Base-by-base conservation (phyloP, 2,329 filamentous ascomycete genomes). In the Geosmithia putterillii region DNA sequence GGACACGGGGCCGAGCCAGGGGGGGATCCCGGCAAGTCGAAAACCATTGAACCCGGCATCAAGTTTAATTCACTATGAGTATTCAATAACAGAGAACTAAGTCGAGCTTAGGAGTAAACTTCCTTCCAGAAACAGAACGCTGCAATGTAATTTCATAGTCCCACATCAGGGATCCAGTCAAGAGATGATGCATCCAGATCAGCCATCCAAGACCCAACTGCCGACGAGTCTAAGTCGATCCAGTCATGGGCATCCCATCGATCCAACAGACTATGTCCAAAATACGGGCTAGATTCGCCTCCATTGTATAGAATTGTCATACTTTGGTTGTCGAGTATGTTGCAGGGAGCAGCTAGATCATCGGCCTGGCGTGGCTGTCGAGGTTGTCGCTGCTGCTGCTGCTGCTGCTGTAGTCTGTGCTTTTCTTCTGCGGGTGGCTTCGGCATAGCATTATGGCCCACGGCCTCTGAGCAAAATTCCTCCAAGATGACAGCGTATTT, bases 401-500 rank as follows among this genome's bases (percentile, higher is more conserved):
- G 28, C 6, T 32, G 28, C 10, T 12, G 35, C n/a, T 37, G 38
- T 4, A 23, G 18, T 7, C 18, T 20, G 12, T 25, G 2, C 17
- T 21, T 22, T 12, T 8, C 22, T 12, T 40, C 20, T 17, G 38
- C 18, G 4, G 12, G n/a, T 38, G 14, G 15, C 14, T 6, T 38
- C 18, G 28, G 10, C 15, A 14, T 14, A 32, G 7, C 38, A 19
- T 46, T 41, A 32, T 49, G 49, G 12, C 50, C 47, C 18, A 48
- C 44, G 10, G 49, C 47, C 8, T 49, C 50, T 0, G 46, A 47
- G 4, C 50, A 38, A 35, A 52, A 52, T 28, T 51, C 49, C 5
- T 52, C 50, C 1, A 52, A 43, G 3, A 52, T 51, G 5, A 52
- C 45, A n/a, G 50, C 50, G 34, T 52, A 52, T 3, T 48, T 39